Evolutionary conservation across 2,329 filamentous ascomycete genomes (phyloP), one percentile per base, ranked within the genome.

Genomic region (Exophiala calicioides): DNA sequence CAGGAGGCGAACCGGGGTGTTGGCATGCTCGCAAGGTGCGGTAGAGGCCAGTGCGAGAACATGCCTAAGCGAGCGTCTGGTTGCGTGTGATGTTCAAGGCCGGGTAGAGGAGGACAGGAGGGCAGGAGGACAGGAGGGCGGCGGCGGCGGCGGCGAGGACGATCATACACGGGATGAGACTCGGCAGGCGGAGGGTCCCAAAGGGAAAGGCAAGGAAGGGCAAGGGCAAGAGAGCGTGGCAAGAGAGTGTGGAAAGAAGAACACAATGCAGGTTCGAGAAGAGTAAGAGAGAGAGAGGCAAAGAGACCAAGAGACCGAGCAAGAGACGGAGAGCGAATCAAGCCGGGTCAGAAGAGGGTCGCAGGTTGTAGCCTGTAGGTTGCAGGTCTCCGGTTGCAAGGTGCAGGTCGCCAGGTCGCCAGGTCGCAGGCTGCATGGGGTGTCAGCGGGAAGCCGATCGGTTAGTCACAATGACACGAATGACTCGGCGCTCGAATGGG

Each of bases 1-100:
- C 35, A 36, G 36, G 37, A 24, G 43, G 43, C 43, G 12, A 50
- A 41, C 38, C 21, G 32, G 21, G 41, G 30, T 50, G 29, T 42
- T 37, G 47, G 47, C 51, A 54, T 54, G 31, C 35, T 48, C 35
- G 44, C 51, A 31, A 35, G 18, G n/a, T 44, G 39, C 46, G 44
- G 47, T 27, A 24, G 33, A 41, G 32, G 42, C 46, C 46, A 44
- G 46, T 37, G 47, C 37, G 40, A 50, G 33, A 20, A 41, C 50
- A 53, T 53, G 31, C 50, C 50, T 50, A 53, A 36, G 50, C 39
- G 26, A 37, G 45, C 42, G 31, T 46, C 31, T 45, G 36, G 32
- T 38, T 8, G 29, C 24, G 38, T 21, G 18, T 29, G 26, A 32
- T 20, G 38, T 16, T 9, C 24, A 7, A 31, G 27, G 4, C 10